Evolutionary conservation across 2,329 filamentous ascomycete genomes (phyloP).

Genomic region (Thermochaetoides dissita): DNA sequence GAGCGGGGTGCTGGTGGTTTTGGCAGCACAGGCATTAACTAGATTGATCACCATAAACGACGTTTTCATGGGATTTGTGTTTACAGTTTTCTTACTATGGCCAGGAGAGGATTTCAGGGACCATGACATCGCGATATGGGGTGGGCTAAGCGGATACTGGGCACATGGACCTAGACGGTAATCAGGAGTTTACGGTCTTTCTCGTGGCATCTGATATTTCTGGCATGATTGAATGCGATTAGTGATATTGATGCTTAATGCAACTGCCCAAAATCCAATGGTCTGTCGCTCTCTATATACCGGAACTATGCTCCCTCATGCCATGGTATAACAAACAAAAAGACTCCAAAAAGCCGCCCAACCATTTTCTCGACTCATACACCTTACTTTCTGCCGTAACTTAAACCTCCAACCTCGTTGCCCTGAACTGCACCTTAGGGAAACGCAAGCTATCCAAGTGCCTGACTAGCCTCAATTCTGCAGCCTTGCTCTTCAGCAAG

Average conservation of each 20-base stretch:
- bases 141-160: no score
- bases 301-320: not conserved
- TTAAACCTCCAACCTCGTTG: conserved; percentile 28
- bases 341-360: not conserved
- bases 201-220: no score
- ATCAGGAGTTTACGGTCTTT: no score
- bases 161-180: no score
- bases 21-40: conserved; percentile 58
- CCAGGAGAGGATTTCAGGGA: no score
- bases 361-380: no score
- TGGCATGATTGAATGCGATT: no score
- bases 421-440: conserved; percentile 51
- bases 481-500: conserved; percentile 64
- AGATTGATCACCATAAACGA: not conserved
- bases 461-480: conserved; percentile 71
- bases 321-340: not conserved
- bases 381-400: no score
- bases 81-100: not conserved
- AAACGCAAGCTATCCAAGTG: conserved; percentile 54
- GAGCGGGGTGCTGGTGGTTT: conserved; percentile 84
- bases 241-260: not conserved
- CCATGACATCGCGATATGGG: no score
- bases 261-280: not conserved
- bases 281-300: conserved; percentile 5
- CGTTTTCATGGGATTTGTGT: not conserved